Conservation (phyloP, 495 filamentous ascomycete species). For the Aspergillus homomorphus region DNA sequence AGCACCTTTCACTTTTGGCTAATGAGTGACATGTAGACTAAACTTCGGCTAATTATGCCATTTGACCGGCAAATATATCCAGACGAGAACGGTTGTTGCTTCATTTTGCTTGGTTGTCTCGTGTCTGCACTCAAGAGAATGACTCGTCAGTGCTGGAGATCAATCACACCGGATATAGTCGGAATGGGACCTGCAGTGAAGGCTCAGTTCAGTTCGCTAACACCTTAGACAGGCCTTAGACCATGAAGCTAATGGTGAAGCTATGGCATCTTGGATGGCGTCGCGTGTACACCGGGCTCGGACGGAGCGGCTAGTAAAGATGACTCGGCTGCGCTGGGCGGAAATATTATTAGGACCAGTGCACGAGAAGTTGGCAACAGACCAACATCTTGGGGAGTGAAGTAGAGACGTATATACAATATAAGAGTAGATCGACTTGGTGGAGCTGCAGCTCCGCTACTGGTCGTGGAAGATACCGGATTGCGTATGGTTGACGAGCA, state of each 20-base stretch:
- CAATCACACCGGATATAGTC: background rate
- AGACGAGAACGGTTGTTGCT: background rate
- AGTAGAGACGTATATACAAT: background rate
- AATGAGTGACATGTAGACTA: background rate
- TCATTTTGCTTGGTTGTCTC: background rate
- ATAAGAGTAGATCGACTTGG: background rate
- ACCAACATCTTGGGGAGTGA: background rate
- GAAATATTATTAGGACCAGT: background rate
- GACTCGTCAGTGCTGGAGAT: background rate
- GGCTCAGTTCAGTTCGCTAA: background rate
- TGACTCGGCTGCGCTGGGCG: background rate
- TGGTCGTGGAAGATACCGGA: slow-evolving; percentile 6
- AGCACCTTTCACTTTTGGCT: background rate
- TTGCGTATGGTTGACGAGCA: slow-evolving; percentile 7
- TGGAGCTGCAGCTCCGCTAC: background rate
- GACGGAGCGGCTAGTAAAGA: background rate
- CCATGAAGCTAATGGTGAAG: background rate
- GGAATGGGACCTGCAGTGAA: background rate
- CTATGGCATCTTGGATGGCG: background rate
- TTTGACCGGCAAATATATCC: background rate
- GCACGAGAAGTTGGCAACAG: background rate
- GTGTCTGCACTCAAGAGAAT: background rate
- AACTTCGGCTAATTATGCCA: background rate
- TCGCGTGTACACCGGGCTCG: background rate
- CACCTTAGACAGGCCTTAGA: background rate